Percentiles rank a stretch among this genome's conserved stretches.
Conservation (phyloP, 1,284 basidiomycete genomes). For the Austroboletus niveus region DNA sequence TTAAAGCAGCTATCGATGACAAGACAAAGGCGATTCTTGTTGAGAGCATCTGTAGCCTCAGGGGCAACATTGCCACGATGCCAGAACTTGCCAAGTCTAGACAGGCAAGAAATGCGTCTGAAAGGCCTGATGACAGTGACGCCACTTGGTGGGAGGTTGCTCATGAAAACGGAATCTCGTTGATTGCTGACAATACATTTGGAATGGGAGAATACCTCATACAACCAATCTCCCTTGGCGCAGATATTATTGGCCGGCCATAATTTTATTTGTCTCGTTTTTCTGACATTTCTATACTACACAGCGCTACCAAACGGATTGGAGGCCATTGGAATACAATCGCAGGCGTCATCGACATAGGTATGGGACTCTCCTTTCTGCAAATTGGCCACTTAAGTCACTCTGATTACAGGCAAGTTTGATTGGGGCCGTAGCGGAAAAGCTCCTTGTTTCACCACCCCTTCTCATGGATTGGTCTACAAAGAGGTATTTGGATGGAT, state of each 20-base stretch:
- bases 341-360: constrained; percentile 79
- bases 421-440: constrained; percentile 79
- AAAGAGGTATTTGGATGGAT: constrained; percentile 72
- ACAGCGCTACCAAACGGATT: constrained; percentile 91
- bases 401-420: constrained; percentile 60
- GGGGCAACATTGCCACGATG: constrained; percentile 73
- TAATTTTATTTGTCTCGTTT: neutral
- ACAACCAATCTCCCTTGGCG: constrained; percentile 76
- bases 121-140: neutral
- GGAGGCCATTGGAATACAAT: constrained; percentile 89
- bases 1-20: constrained; percentile 73
- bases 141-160: constrained; percentile 44
- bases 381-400: too few species aligned
- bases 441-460: constrained; percentile 83
- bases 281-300: constrained; percentile 43
- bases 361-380: constrained; percentile 27
- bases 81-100: constrained; percentile 67
- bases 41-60: constrained; percentile 86
- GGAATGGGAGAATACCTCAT: constrained; percentile 68
- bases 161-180: constrained; percentile 70
- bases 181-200: constrained; percentile 91
- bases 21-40: constrained; percentile 78
- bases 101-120: constrained; percentile 10
- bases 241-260: constrained; percentile 69
- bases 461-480: constrained; percentile 76